phyloP scores from a whole-genome alignment of 371 early-diverging fungal species.

The Apophysomyces elegans region DNA sequence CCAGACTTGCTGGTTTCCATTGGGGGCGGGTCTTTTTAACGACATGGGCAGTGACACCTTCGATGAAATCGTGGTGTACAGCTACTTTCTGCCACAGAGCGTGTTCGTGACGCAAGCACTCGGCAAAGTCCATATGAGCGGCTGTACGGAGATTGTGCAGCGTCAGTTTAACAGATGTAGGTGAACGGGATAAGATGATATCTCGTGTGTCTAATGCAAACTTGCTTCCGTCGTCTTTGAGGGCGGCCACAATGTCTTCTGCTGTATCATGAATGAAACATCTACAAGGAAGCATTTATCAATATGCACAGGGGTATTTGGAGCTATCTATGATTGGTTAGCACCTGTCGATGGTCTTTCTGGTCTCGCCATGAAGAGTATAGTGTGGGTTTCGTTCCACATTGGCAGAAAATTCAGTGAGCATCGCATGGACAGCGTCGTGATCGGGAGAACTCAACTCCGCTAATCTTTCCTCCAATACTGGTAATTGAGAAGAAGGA shows the following conservation, averaged over 20 bases:
- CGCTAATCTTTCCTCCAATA: constrained; percentile 72
- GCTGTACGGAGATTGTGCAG: constrained; percentile 76
- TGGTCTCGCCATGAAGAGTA: constrained; percentile 12
- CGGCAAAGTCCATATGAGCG: constrained; percentile 25
- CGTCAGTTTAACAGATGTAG: constrained; percentile 82
- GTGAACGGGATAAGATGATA: constrained; percentile 66
- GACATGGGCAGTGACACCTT: constrained; percentile 78
- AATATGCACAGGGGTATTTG: no score
- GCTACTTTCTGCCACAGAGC: constrained; percentile 61
- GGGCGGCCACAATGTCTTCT: constrained; percentile 81
- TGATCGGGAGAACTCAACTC: constrained; percentile 74
- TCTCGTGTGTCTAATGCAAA: constrained; percentile 73
- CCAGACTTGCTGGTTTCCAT: constrained; percentile 76
- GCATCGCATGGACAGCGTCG: constrained; percentile 75
- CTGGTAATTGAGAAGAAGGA: constrained; percentile 73
- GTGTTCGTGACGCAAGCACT: constrained; percentile 76
- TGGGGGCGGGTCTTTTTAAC: constrained; percentile 70
- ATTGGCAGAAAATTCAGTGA: constrained; percentile 81
- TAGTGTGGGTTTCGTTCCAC: neutral
- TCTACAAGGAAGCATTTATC: constrained; percentile 14
- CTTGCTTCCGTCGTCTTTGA: constrained; percentile 64
- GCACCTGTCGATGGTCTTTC: constrained; percentile 36
- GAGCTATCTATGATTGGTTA: neutral
- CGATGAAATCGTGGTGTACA: constrained; percentile 55
- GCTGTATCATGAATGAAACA: constrained; percentile 86